phyloP scores from a whole-genome alignment of 176 grass and related monocot genomes.

The barley (Hordeum vulgare) region DNA sequence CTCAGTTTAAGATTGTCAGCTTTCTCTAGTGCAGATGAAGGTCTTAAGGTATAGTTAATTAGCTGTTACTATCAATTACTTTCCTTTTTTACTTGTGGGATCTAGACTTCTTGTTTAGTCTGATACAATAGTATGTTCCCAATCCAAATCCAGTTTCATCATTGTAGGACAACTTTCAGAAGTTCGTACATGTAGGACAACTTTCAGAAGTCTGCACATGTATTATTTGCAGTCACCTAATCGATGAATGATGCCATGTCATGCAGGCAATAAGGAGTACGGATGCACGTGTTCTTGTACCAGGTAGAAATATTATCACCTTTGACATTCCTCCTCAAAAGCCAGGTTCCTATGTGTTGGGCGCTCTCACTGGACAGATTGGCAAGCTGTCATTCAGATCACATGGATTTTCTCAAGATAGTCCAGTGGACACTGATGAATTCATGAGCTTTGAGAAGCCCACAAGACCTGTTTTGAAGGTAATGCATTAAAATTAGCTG shows the following conservation, averaged over 20 bases:
- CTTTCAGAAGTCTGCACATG: slow-evolving; percentile 5
- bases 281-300: slow-evolving; percentile 64
- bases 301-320: slow-evolving; percentile 75
- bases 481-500: slow-evolving; percentile 23
- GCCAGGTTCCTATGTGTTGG: slow-evolving; percentile 94
- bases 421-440: slow-evolving; percentile 81
- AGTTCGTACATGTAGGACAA: background rate
- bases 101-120: background rate
- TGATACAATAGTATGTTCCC: slow-evolving; percentile 4
- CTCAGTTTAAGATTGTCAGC: slow-evolving; percentile 78
- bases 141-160: slow-evolving; percentile 13
- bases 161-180: background rate
- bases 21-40: slow-evolving; percentile 76
- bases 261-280: slow-evolving; percentile 83
- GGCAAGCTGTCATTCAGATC: slow-evolving; percentile 95
- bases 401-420: slow-evolving; percentile 94
- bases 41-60: slow-evolving; percentile 67
- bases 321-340: slow-evolving; percentile 91
- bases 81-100: background rate
- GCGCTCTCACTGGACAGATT: slow-evolving; percentile 94
- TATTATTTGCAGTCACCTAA: slow-evolving; percentile 27
- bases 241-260: slow-evolving; percentile 17
- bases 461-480: slow-evolving; percentile 93
- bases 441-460: slow-evolving; percentile 99
- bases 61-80: background rate